Conservation (phyloP, 2,329 filamentous ascomycete species). For the Delphinella strobiligena region DNA sequence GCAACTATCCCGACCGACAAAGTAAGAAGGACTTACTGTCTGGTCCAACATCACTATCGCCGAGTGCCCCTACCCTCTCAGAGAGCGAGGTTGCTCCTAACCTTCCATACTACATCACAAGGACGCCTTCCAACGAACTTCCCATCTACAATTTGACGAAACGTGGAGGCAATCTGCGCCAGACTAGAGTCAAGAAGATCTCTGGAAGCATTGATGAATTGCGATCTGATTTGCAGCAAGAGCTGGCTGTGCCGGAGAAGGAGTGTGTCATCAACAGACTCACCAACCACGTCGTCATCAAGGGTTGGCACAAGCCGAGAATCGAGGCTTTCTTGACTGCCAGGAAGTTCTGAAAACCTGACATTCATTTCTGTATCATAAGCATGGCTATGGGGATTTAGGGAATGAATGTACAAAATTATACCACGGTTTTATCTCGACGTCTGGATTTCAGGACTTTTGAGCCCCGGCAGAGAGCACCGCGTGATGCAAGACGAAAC, state of each 20-base stretch:
- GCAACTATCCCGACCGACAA: slow-evolving; percentile 20
- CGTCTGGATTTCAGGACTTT: too few species aligned
- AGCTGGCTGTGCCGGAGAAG: slow-evolving; percentile 35
- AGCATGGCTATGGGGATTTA: background rate
- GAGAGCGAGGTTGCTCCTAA: slow-evolving; percentile 28
- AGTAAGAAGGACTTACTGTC: slow-evolving; percentile 10
- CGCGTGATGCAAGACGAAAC: too few species aligned
- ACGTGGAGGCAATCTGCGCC: slow-evolving; percentile 61
- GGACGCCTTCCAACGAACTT: slow-evolving; percentile 58
- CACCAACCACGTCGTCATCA: slow-evolving; percentile 64
- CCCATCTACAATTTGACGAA: slow-evolving; percentile 66
- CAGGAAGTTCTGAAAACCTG: slow-evolving; percentile 24
- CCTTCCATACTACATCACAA: slow-evolving; percentile 57
- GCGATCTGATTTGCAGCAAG: slow-evolving; percentile 48
- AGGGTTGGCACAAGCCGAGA: slow-evolving; percentile 26
- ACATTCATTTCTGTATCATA: background rate
- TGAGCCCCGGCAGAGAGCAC: too few species aligned
- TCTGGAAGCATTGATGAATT: slow-evolving; percentile 59
- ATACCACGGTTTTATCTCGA: too few species aligned
- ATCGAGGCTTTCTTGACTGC: slow-evolving; percentile 24
- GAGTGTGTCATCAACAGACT: slow-evolving; percentile 46
- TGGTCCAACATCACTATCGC: slow-evolving; percentile 15
- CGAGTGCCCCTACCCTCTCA: slow-evolving; percentile 10
- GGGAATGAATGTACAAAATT: too few species aligned
- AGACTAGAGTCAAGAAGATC: slow-evolving; percentile 67